These are phyloP conservation scores for Luffa aegyptiaca DNA, from an alignment of 306 rosid genomes.

Conservation along the genomic window DNA sequence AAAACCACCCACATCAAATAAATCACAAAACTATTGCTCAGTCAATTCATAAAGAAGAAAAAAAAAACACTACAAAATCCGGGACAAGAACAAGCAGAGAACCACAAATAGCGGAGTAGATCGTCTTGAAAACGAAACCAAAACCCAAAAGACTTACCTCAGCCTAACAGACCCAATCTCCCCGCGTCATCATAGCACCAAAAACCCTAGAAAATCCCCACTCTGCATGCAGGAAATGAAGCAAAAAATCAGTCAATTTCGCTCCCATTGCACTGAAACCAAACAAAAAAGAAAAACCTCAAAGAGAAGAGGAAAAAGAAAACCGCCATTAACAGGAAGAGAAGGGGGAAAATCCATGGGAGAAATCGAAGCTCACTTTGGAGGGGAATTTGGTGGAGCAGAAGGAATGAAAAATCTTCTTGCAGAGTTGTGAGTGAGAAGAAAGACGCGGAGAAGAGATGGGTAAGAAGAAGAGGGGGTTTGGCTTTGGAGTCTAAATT, in stretches of 20 bases:
- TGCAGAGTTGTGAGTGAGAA: not conserved
- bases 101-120: constrained; percentile 16
- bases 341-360: not conserved
- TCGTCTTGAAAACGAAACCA: constrained; percentile 17
- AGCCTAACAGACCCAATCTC: constrained; percentile 16
- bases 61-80: constrained; percentile 16
- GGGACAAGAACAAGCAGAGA: constrained; percentile 4
- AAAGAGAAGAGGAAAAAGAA: not conserved
- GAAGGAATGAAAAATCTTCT: not conserved
- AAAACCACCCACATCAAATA: constrained; percentile 3
- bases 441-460: not conserved
- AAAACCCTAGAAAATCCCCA: constrained; percentile 27
- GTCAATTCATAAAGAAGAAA: not conserved
- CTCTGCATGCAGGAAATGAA: constrained; percentile 20
- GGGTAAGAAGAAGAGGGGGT: not conserved
- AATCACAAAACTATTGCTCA: constrained; percentile 20
- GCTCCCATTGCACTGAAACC: not conserved
- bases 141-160: constrained; percentile 20
- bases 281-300: not conserved
- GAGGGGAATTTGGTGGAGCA: not conserved
- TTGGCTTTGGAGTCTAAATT: not conserved
- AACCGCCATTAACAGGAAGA: too few relatives aligned
- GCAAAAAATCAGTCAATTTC: constrained; percentile 15
- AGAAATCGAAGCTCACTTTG: not conserved
- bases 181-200: not conserved